A percentile compares a stretch with the other conserved stretches of the same genome.
phyloP scores from a whole-genome alignment of 805 yeast genomes.

The Candida easanensis region DNA sequence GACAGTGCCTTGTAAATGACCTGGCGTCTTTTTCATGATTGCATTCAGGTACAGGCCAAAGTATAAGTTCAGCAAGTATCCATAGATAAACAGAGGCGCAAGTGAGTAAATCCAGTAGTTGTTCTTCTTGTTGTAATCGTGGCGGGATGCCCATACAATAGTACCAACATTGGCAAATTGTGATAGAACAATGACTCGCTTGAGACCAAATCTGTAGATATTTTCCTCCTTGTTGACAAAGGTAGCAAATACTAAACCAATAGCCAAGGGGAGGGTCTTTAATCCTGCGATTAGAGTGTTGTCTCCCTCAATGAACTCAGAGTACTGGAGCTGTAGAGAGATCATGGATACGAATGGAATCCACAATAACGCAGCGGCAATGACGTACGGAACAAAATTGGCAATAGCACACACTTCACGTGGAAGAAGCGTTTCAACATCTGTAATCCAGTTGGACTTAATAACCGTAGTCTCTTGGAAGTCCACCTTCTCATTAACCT shows the following conservation, averaged over 20 bases:
- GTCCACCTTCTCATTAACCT: too few species aligned
- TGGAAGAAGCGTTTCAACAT: conserved; percentile 28
- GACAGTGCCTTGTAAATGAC: conserved; percentile 34
- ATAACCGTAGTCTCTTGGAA: neutral
- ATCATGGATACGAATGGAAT: conserved; percentile 21
- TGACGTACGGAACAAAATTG: conserved; percentile 25
- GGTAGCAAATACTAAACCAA: conserved; percentile 31
- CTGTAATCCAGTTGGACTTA: neutral
- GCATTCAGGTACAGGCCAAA: conserved; percentile 33
- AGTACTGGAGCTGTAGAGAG: conserved; percentile 25
- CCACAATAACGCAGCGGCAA: conserved; percentile 20
- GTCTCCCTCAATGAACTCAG: conserved; percentile 27
- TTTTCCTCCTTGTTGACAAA: conserved; percentile 21
- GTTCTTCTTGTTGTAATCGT: conserved; percentile 13
- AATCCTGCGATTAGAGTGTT: conserved; percentile 34
- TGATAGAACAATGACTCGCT: conserved; percentile 15
- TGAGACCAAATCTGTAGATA: conserved; percentile 23
- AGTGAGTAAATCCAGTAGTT: conserved; percentile 30
- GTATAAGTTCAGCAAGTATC: conserved; percentile 30
- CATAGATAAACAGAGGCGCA: conserved; percentile 25
- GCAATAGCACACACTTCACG: conserved; percentile 23
- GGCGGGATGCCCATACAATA: conserved; percentile 13
- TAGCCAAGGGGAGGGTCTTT: conserved; percentile 32
- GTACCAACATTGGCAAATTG: neutral
- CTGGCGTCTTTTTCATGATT: conserved; percentile 32